phyloP scores from a whole-genome alignment of 2,329 filamentous ascomycete species.

The Cladorrhinum sp. region DNA sequence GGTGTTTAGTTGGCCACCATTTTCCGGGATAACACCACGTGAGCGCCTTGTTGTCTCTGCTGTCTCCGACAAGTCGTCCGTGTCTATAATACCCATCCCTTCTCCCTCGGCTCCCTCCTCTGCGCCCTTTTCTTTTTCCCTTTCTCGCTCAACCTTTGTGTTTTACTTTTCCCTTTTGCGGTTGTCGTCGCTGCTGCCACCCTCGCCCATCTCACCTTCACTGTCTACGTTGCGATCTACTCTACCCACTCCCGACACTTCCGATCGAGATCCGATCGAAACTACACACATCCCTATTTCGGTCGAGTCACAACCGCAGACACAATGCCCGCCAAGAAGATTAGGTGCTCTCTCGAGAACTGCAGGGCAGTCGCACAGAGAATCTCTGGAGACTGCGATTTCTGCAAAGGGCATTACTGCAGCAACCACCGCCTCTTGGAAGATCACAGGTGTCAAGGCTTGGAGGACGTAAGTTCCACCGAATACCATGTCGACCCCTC shows the following conservation, averaged over 20 bases:
- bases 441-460: slow-evolving; percentile 85
- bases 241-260: neutral
- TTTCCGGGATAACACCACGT: slow-evolving; percentile 25
- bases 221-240: neutral
- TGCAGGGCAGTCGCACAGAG: slow-evolving; percentile 86
- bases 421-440: slow-evolving; percentile 92
- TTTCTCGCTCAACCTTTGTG: neutral
- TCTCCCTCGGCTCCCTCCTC: slow-evolving; percentile 1
- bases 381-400: slow-evolving; percentile 93
- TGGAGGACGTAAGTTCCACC: slow-evolving; percentile 72
- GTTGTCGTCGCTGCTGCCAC: neutral
- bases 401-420: slow-evolving; percentile 92
- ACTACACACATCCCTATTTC: neutral
- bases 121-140: neutral
- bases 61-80: neutral
- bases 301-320: slow-evolving; percentile 12
- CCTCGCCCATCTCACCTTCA: neutral
- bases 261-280: neutral
- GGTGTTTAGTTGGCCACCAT: slow-evolving; percentile 21
- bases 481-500: neutral
- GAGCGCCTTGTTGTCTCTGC: slow-evolving; percentile 22
- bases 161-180: neutral
- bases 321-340: slow-evolving; percentile 65
- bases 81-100: neutral
- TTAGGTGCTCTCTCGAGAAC: slow-evolving; percentile 82